phyloP scores from a whole-genome alignment of 768 basidiomycete genomes.

The Boletus subcaerulescens region DNA sequence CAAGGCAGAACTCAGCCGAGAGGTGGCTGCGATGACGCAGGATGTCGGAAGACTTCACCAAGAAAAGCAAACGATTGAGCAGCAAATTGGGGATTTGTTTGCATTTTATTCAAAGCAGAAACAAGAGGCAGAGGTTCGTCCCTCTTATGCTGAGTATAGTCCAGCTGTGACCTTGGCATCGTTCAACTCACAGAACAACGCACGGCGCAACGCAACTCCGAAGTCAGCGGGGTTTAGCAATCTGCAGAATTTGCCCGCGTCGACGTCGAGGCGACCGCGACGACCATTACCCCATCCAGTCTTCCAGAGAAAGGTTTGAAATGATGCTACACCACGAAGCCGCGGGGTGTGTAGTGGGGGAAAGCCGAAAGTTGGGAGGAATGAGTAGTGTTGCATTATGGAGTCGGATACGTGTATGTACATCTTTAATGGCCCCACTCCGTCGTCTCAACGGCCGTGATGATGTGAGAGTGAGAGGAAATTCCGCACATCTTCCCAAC shows the following conservation, averaged over 20 bases:
- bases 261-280: conserved; percentile 21
- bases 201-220: conserved; percentile 22
- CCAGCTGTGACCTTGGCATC: not conserved
- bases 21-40: conserved; percentile 70
- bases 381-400: conserved; percentile 11
- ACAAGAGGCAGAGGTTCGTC: conserved; percentile 35
- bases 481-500: conserved; percentile 54
- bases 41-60: conserved; percentile 68
- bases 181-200: conserved; percentile 18
- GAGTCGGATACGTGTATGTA: not conserved
- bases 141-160: not conserved
- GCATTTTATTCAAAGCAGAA: conserved; percentile 70
- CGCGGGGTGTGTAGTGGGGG: not conserved
- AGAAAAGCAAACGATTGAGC: conserved; percentile 63
- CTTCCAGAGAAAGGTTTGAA: conserved; percentile 21
- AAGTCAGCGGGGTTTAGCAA: conserved; percentile 21
- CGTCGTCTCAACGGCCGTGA: conserved; percentile 2
- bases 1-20: conserved; percentile 73
- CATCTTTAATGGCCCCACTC: conserved; percentile 1
- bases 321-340: not conserved
- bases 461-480: conserved; percentile 24
- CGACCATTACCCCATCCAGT: conserved; percentile 32
- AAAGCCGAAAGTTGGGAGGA: not conserved
- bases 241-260: conserved; percentile 27
- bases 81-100: conserved; percentile 71